A percentile compares a stretch with the other conserved stretches of the same genome.
Evolutionary conservation across 208 protist genomes (phyloP).

Genomic region (Leishmania arabica): DNA sequence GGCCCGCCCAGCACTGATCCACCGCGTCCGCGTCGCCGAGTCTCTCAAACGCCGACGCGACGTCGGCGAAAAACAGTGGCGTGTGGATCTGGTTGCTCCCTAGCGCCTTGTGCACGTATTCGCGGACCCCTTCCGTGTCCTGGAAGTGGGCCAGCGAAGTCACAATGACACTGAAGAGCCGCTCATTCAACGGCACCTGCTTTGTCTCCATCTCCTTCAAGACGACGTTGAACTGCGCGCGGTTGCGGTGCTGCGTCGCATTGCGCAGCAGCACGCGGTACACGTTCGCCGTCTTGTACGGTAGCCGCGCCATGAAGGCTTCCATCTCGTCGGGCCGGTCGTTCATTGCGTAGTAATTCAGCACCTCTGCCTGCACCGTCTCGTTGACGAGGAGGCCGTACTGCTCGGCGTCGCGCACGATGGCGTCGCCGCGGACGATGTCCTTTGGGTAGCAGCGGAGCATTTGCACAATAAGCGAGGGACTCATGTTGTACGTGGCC

Average conservation of each 20-base stretch:
- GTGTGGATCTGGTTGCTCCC: constrained; percentile 46
- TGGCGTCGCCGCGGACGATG: constrained; percentile 40
- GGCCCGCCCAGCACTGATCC: constrained; percentile 79
- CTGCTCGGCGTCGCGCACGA: constrained; percentile 74
- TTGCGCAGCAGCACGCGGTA: constrained; percentile 81
- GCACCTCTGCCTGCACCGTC: constrained; percentile 77
- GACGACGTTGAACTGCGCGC: constrained; percentile 51
- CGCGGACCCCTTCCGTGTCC: constrained; percentile 64
- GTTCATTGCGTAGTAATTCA: constrained; percentile 65
- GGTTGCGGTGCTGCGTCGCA: constrained; percentile 60
- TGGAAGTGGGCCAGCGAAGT: constrained; percentile 65
- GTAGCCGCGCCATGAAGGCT: constrained; percentile 64
- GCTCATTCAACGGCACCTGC: constrained; percentile 68
- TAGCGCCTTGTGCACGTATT: constrained; percentile 62
- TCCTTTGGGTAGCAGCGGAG: constrained; percentile 62
- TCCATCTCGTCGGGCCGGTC: constrained; percentile 54
- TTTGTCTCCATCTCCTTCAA: constrained; percentile 51
- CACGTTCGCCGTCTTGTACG: constrained; percentile 66
- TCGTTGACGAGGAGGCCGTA: constrained; percentile 69
- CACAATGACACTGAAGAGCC: constrained; percentile 78
- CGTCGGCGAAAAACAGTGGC: constrained; percentile 83
- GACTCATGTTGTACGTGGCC: constrained; percentile 39
- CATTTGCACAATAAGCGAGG: constrained; percentile 67
- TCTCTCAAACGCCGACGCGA: constrained; percentile 67
- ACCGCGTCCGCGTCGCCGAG: constrained; percentile 58